A percentile compares a stretch with the other conserved stretches of the same genome.
These are phyloP conservation scores for Galeopsis tetrahit DNA, from an alignment of 257 asterid genomes.

Conservation along the genomic window DNA sequence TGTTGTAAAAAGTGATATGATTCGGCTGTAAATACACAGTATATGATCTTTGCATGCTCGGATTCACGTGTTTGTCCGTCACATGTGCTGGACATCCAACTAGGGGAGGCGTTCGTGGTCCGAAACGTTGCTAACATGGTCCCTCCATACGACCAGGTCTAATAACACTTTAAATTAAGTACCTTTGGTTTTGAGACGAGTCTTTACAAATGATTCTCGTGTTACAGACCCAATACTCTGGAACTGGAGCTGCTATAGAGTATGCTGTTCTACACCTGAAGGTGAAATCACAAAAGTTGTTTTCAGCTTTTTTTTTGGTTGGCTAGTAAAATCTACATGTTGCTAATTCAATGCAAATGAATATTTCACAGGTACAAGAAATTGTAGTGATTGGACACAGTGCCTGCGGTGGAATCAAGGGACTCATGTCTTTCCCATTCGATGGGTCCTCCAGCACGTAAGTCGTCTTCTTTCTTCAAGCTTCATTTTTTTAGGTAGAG, in stretches of 20 bases:
- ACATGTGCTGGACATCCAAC: conserved; percentile 69
- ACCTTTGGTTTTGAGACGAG: conserved; percentile 5
- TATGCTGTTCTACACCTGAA: conserved; percentile 85
- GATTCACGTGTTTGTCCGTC: conserved; percentile 98
- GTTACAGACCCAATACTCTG: conserved; percentile 66
- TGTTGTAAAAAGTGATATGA: not conserved
- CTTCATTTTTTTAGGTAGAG: not conserved
- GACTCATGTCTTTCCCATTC: conserved; percentile 81
- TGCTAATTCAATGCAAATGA: not conserved
- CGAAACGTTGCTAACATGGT: conserved; percentile 92
- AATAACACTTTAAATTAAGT: not conserved
- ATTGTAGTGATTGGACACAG: conserved; percentile 95
- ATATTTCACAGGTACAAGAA: conserved; percentile 57
- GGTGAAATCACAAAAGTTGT: conserved; percentile 44
- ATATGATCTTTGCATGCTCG: conserved; percentile 88
- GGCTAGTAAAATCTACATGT: not conserved
- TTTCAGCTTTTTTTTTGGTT: conserved; percentile 4
- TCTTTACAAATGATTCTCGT: conserved; percentile 23
- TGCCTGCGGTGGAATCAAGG: conserved; percentile 95
- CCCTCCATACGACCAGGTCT: conserved; percentile 80
- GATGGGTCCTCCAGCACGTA: conserved; percentile 82
- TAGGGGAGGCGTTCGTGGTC: conserved; percentile 88
- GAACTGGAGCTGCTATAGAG: conserved; percentile 84
- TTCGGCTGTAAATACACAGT: conserved; percentile 47
- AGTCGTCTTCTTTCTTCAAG: conserved; percentile 24